Evolutionary conservation across 495 filamentous ascomycete species (phyloP), one percentile per base, ranked within the genome.

Genomic region (Hypoxylon lienhwacheense): DNA sequence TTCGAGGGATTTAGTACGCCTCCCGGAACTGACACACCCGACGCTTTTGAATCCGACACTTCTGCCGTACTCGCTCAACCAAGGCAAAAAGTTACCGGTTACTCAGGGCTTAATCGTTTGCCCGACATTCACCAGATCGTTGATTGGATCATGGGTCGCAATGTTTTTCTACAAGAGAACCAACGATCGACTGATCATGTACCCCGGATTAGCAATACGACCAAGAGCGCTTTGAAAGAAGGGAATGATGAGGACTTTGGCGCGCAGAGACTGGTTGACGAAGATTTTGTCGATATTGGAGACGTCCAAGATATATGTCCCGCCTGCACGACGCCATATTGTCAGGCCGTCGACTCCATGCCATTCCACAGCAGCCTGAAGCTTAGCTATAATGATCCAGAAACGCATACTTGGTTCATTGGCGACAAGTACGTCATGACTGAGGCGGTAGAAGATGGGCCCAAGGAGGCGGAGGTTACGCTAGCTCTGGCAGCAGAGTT

Each of bases 231-330:
- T 4, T 3, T 7, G 8, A 28, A 6, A 24, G 29, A 53, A 5
- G 33, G 25, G 7, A 4, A 16, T 19, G 19, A 41, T 10, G 21
- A 28, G n/a, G 8, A 33, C 22, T 1, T 11, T 2, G 32, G 33
- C 3, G 32, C 5, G 26, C 32, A 24, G 12, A 24, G 26, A 12
- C 6, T 14, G 1, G n/a, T 48, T 39, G 47, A 41, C 16, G 59
- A 63, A 1, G 59, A 62, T 7, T 57, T 44, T 25, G 5, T 60
- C 40, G 63, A 63, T 5, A 66, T 66, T 10, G 48, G 59, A n/a
- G 63, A 66, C n/a, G 55, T 66, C 8, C 47, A 57, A 8, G 63
- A 66, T 28, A 60, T 57, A 7, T 66, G 59, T 19, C 63, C 63
- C 1, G 59, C 63, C 4, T 66, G 63, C 32, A 52, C 59, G 7